Evolutionary conservation across 1,284 basidiomycete species (phyloP).

Genomic region (Gastroboletus turbinatus): DNA sequence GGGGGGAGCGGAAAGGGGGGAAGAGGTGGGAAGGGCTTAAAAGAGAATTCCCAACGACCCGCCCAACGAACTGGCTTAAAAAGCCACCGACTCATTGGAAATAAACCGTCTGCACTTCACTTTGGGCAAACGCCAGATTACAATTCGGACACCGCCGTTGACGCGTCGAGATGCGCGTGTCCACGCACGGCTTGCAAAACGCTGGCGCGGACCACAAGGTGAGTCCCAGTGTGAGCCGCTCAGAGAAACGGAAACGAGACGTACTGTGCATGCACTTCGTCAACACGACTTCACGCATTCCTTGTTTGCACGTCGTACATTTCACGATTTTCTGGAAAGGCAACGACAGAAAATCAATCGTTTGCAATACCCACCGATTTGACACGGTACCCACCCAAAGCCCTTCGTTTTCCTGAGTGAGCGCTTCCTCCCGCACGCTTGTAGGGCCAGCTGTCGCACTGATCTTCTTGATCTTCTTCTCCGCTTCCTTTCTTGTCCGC

Average conservation of each 20-base stretch:
- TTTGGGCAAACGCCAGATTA: slow-evolving; percentile 80
- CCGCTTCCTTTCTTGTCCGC: slow-evolving; percentile 47
- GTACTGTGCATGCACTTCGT: slow-evolving; percentile 94
- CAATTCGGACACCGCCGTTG: slow-evolving; percentile 97
- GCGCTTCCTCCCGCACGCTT: slow-evolving; percentile 41
- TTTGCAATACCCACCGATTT: background rate
- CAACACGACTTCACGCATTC: slow-evolving; percentile 85
- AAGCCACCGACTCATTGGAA: slow-evolving; percentile 56
- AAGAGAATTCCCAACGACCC: background rate
- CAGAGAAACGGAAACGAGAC: slow-evolving; percentile 27
- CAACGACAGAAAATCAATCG: background rate
- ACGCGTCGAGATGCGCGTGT: slow-evolving; percentile 83
- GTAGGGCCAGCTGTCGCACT: slow-evolving; percentile 29
- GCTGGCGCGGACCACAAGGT: slow-evolving; percentile 43
- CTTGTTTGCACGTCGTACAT: slow-evolving; percentile 88
- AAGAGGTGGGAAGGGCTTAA: background rate
- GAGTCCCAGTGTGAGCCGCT: slow-evolving; percentile 1
- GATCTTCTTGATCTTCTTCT: slow-evolving; percentile 50
- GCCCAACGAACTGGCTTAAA: background rate
- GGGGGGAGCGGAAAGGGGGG: background rate
- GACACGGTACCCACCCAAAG: slow-evolving; percentile 55
- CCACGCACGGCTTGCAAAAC: slow-evolving; percentile 89
- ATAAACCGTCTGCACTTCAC: slow-evolving; percentile 85
- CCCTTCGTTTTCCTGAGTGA: slow-evolving; percentile 53
- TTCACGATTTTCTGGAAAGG: slow-evolving; percentile 73